phyloP scores from a whole-genome alignment of 2,329 filamentous ascomycete species.

The Ceratocystis variospora region DNA sequence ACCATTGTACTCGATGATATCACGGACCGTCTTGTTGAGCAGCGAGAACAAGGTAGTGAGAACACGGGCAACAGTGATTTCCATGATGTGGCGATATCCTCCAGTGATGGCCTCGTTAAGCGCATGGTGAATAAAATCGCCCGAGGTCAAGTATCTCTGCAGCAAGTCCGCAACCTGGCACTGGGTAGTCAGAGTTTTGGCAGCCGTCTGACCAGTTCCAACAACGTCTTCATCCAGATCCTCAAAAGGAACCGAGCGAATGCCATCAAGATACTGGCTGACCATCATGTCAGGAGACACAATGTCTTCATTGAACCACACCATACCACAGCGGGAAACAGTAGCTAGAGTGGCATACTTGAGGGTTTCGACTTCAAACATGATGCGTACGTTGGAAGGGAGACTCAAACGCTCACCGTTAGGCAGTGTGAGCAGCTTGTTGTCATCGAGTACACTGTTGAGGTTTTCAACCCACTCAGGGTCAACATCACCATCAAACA shows the following conservation, averaged over 20 bases:
- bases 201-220: conserved; percentile 57
- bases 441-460: conserved; percentile 98
- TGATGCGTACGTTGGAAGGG: conserved; percentile 89
- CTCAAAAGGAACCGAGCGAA: conserved; percentile 75
- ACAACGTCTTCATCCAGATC: conserved; percentile 89
- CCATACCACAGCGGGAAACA: conserved; percentile 99
- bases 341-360: conserved; percentile 96
- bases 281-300: conserved; percentile 90
- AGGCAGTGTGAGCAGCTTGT: conserved; percentile 90
- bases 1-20: conserved; percentile 88
- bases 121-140: conserved; percentile 67
- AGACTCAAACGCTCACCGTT: conserved; percentile 96
- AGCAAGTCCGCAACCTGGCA: conserved; percentile 66
- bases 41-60: conserved; percentile 90
- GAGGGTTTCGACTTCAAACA: conserved; percentile 98
- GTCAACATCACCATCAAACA: conserved; percentile 97
- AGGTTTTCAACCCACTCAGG: conserved; percentile 99
- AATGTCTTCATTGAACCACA: conserved; percentile 98
- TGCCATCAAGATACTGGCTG: conserved; percentile 71
- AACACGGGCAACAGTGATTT: conserved; percentile 82
- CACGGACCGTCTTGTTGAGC: conserved; percentile 83
- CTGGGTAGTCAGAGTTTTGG: conserved; percentile 68
- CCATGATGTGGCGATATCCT: conserved; percentile 90
- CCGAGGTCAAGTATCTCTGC: conserved; percentile 57
- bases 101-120: conserved; percentile 56